These are phyloP conservation scores for Coniochaeta ligniaria DNA, from an alignment of 2,329 filamentous ascomycete species.

Conservation along the genomic window DNA sequence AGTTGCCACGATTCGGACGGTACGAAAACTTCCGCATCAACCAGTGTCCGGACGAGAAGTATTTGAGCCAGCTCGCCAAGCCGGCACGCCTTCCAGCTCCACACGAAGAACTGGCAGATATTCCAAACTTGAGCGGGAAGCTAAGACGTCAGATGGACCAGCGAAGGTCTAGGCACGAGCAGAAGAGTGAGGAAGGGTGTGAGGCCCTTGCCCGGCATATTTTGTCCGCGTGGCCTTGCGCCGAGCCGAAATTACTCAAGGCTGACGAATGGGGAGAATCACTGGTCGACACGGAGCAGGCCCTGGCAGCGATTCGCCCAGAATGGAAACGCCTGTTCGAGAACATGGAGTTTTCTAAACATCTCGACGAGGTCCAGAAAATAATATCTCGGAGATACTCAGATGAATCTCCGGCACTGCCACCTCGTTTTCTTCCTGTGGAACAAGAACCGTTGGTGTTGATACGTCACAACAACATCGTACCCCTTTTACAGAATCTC, in stretches of 20 bases:
- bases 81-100: constrained; percentile 20
- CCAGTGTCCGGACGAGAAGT: constrained; percentile 16
- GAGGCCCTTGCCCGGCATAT: constrained; percentile 31
- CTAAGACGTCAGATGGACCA: constrained; percentile 21
- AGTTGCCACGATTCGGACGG: not conserved
- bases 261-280: constrained; percentile 12
- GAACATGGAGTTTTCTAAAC: constrained; percentile 36
- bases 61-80: constrained; percentile 15
- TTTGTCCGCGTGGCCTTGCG: constrained; percentile 36
- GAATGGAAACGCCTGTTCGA: constrained; percentile 42
- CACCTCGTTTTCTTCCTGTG: not conserved
- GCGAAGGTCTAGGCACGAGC: constrained; percentile 19
- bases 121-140: constrained; percentile 18
- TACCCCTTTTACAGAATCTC: not conserved
- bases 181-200: constrained; percentile 24
- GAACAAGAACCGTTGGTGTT: not conserved
- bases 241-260: constrained; percentile 19
- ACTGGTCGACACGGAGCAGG: constrained; percentile 28
- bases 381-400: constrained; percentile 25
- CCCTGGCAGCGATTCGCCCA: constrained; percentile 28
- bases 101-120: constrained; percentile 15
- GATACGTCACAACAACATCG: not conserved
- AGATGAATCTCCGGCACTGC: not conserved
- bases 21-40: constrained; percentile 24
- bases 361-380: constrained; percentile 34